These are phyloP conservation scores for Friedmanniomyces simplex DNA, from an alignment of 495 filamentous ascomycete species.

Conservation along the genomic window DNA sequence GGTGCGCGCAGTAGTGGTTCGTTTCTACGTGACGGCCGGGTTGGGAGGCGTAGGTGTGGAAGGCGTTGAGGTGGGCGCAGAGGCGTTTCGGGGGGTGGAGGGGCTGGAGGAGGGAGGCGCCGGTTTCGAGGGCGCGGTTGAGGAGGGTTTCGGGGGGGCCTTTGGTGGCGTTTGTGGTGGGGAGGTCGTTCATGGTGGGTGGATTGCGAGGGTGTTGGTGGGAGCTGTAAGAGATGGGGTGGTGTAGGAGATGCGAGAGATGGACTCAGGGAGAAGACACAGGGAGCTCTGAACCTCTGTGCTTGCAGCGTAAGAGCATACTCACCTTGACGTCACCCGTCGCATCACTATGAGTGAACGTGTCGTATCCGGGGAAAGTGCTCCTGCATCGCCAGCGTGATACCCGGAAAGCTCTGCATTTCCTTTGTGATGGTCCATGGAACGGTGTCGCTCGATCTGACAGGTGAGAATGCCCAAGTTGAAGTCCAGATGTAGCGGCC, in stretches of 20 bases:
- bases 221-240: neutral
- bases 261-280: too few species aligned
- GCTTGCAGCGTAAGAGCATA: too few species aligned
- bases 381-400: too few species aligned
- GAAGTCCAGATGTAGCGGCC: too few species aligned
- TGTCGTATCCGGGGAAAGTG: too few species aligned
- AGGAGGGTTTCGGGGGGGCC: slow-evolving; percentile 45
- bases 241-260: neutral
- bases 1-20: slow-evolving; percentile 77
- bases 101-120: slow-evolving; percentile 49
- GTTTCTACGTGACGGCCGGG: slow-evolving; percentile 58
- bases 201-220: neutral
- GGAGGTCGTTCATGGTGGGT: slow-evolving; percentile 2
- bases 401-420: too few species aligned
- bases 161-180: slow-evolving; percentile 28
- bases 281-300: too few species aligned
- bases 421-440: too few species aligned
- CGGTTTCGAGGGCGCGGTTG: slow-evolving; percentile 55
- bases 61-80: slow-evolving; percentile 78
- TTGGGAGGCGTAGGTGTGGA: slow-evolving; percentile 68
- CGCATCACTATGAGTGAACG: too few species aligned
- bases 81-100: slow-evolving; percentile 66
- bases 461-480: too few species aligned
- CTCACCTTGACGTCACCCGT: neutral
- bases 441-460: too few species aligned